Base-by-base conservation (phyloP, 345 rosid genomes). In the Raphanus raphanistrum region DNA sequence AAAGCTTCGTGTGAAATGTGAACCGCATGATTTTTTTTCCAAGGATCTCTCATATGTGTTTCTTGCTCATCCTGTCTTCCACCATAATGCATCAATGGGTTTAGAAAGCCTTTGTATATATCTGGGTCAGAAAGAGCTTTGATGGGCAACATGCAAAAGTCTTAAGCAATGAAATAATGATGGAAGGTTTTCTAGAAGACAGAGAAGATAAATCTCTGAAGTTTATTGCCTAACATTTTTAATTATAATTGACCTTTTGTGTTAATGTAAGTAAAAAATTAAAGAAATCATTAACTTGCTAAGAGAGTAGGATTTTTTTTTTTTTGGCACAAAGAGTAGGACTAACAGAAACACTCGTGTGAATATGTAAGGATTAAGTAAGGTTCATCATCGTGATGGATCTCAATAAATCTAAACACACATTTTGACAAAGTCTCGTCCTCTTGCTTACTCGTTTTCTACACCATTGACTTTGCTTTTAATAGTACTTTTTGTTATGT, bases 381-480 rank as follows among this genome's bases (percentile, higher is more conserved):
- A 68, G 68, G 28, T 76, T 58, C 66, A 32, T 43, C 6, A 59
- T 27, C 26, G 27, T 43, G 4, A 4, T 67, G 33, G 25, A 29
- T 54, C 33, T 41, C 16, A 73, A 32, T 31, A 60, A 62, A 50
- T 25, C 31, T 35, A 27, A 58, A 35, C 16, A 7, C 16, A 7
- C 71, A 35, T n/a, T 48, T 33, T 64, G 25, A 66, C 33, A 16
- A 28, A 57, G 58, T 31, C 26, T 75, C n/a, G 52, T 17, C 66
- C 72, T 16, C 33, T 60, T 9, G 54, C 59, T 58, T 67, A 35
- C 66, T 28, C 48, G 57, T 57, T 45, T 29, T 15, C 12, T 45
- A 45, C 50, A 31, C 68, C 73, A 45, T 68, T 60, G 79, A 76
- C 73, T 76, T 60, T 68, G 27, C 27, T 68, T 3, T 27, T 66